phyloP scores from a whole-genome alignment of 331 rosid species.

The Pyrus hybrid region DNA sequence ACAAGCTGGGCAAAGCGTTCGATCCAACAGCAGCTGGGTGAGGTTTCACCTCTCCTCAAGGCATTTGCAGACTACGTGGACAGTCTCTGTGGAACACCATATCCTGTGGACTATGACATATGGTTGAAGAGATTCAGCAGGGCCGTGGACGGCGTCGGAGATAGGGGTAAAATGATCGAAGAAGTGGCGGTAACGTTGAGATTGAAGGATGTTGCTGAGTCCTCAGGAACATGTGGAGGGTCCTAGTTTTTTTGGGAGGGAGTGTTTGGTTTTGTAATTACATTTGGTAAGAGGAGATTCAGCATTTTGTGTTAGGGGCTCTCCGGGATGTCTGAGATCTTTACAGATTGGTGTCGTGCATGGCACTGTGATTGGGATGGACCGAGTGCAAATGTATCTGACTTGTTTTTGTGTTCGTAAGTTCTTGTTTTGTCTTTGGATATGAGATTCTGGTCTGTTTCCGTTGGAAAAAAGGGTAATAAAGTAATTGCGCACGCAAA shows the following conservation, averaged over 20 bases:
- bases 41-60: slow-evolving; percentile 61
- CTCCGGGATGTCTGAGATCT: background rate
- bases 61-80: slow-evolving; percentile 87
- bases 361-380: background rate
- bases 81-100: slow-evolving; percentile 79
- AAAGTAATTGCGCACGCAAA: background rate
- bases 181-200: slow-evolving; percentile 40
- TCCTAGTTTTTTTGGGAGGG: slow-evolving; percentile 2
- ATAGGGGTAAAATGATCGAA: slow-evolving; percentile 68
- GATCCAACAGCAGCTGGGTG: slow-evolving; percentile 68
- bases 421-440: background rate
- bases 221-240: slow-evolving; percentile 58
- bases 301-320: slow-evolving; percentile 24
- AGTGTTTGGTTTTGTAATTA: slow-evolving; percentile 27
- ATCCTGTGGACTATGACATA: slow-evolving; percentile 60
- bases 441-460: background rate
- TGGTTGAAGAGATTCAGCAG: slow-evolving; percentile 69
- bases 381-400: background rate
- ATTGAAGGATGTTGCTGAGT: slow-evolving; percentile 60
- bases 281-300: slow-evolving; percentile 27
- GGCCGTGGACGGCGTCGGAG: slow-evolving; percentile 50
- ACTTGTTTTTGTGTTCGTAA: background rate
- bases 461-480: background rate
- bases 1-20: slow-evolving; percentile 57
- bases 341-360: background rate